These are phyloP conservation scores for Orbilia blumenaviensis DNA, from an alignment of 2,329 filamentous ascomycete species.

Conservation along the genomic window DNA sequence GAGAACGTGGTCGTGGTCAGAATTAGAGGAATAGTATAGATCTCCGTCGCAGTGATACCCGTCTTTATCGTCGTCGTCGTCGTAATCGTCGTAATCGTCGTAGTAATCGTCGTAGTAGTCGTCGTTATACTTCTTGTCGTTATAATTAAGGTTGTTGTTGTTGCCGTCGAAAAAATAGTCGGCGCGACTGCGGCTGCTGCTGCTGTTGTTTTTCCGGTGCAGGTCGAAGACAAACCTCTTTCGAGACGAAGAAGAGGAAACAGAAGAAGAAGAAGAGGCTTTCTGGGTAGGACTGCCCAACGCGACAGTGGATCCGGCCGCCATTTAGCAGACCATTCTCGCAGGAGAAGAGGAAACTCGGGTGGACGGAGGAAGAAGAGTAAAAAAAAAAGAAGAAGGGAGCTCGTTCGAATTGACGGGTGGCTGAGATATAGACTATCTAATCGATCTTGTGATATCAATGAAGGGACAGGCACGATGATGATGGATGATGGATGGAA, in stretches of 20 bases:
- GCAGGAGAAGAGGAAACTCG: too few relatives aligned
- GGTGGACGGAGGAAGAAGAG: too few relatives aligned
- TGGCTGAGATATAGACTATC: too few relatives aligned
- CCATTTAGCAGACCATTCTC: conserved; percentile 52
- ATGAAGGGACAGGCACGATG: too few relatives aligned
- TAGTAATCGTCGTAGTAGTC: background rate
- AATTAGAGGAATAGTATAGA: background rate
- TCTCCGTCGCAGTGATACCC: too few relatives aligned
- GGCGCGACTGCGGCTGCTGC: background rate
- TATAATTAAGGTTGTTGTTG: background rate
- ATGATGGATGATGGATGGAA: too few relatives aligned
- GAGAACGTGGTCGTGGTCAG: conserved; percentile 3
- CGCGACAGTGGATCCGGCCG: conserved; percentile 53
- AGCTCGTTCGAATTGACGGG: too few relatives aligned
- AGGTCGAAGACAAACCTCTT: conserved; percentile 30
- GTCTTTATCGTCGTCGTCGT: too few relatives aligned
- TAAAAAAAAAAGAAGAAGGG: too few relatives aligned
- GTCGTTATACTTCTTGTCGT: background rate
- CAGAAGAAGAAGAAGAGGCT: background rate
- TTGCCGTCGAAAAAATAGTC: conserved; percentile 20
- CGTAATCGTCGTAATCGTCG: background rate
- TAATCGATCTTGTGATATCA: too few relatives aligned
- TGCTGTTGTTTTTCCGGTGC: background rate
- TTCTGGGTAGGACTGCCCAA: conserved; percentile 35
- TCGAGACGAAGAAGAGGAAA: too few relatives aligned